Evolutionary conservation across 2,329 filamentous ascomycete species (phyloP).

Genomic region (Phaeosphaeriaceae sp.): DNA sequence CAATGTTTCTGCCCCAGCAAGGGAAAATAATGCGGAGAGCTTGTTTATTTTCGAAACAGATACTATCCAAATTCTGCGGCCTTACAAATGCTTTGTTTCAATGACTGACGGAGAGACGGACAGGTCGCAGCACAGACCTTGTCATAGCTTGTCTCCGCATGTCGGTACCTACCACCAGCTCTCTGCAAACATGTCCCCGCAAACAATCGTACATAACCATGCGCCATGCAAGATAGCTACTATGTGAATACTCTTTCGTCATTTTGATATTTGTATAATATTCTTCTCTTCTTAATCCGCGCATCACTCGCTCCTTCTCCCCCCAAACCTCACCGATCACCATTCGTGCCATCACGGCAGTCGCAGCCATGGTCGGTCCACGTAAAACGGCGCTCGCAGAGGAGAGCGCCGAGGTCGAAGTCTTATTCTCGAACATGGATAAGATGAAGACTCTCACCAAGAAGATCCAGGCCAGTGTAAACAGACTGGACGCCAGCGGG

Average conservation of each 20-base stretch:
- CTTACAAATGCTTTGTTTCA: too few relatives aligned
- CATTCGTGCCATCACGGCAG: slow-evolving; percentile 15
- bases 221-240: neutral
- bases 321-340: slow-evolving; percentile 4
- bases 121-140: slow-evolving; percentile 12
- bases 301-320: neutral
- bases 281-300: neutral
- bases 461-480: slow-evolving; percentile 89
- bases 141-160: slow-evolving; percentile 26
- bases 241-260: slow-evolving; percentile 1
- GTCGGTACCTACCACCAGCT: slow-evolving; percentile 21
- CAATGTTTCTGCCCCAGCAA: neutral
- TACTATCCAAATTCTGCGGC: too few relatives aligned
- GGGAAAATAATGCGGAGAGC: neutral
- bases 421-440: slow-evolving; percentile 74
- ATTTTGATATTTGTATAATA: neutral
- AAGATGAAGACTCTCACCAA: slow-evolving; percentile 94
- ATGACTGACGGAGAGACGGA: neutral
- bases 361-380: slow-evolving; percentile 57
- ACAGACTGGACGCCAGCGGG: slow-evolving; percentile 83
- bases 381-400: slow-evolving; percentile 66
- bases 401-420: slow-evolving; percentile 72
- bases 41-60: neutral
- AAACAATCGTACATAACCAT: slow-evolving; percentile 1
- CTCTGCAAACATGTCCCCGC: slow-evolving; percentile 37